Conservation (phyloP, 2,329 filamentous ascomycete genomes). For the Aspergillus fijiensis region DNA sequence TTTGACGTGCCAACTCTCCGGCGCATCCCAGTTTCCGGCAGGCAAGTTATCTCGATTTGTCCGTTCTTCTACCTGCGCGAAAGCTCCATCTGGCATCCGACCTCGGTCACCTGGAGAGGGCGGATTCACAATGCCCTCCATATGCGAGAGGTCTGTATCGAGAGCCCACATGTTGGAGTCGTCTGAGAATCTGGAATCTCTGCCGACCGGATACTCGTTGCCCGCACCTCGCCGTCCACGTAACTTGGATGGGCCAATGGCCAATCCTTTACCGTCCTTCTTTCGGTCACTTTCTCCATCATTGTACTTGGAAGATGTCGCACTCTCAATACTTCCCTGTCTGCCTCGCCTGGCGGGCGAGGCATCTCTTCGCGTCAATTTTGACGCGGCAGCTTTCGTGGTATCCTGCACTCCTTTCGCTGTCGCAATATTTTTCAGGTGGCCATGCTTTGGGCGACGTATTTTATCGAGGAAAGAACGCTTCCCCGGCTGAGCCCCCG, state of each 20-base stretch:
- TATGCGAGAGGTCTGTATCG: slow-evolving; percentile 83
- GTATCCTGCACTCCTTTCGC: slow-evolving; percentile 31
- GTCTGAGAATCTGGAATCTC: slow-evolving; percentile 42
- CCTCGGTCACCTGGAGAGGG: slow-evolving; percentile 66
- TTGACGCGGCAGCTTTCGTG: slow-evolving; percentile 23
- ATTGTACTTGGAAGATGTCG: slow-evolving; percentile 20
- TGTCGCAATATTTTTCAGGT: slow-evolving; percentile 33
- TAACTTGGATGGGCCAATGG: slow-evolving; percentile 35
- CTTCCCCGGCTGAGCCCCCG: slow-evolving; percentile 38
- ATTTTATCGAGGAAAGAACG: slow-evolving; percentile 56
- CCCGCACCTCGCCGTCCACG: slow-evolving; percentile 34
- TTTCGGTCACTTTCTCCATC: slow-evolving; percentile 41
- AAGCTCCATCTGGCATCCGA: slow-evolving; percentile 34
- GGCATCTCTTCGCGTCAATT: slow-evolving; percentile 30
- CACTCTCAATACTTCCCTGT: slow-evolving; percentile 39
- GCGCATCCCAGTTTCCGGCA: slow-evolving; percentile 78
- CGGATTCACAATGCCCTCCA: slow-evolving; percentile 84
- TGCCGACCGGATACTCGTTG: slow-evolving; percentile 27
- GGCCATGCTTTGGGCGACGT: slow-evolving; percentile 48
- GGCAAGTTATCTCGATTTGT: slow-evolving; percentile 37
- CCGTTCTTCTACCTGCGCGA: slow-evolving; percentile 29
- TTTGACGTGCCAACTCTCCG: slow-evolving; percentile 94
- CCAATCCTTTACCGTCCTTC: slow-evolving; percentile 38
- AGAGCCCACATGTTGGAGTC: slow-evolving; percentile 70
- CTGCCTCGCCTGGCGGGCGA: slow-evolving; percentile 34